phyloP scores from a whole-genome alignment of 768 basidiomycete genomes.

The Xerocomellus chrysenteron region DNA sequence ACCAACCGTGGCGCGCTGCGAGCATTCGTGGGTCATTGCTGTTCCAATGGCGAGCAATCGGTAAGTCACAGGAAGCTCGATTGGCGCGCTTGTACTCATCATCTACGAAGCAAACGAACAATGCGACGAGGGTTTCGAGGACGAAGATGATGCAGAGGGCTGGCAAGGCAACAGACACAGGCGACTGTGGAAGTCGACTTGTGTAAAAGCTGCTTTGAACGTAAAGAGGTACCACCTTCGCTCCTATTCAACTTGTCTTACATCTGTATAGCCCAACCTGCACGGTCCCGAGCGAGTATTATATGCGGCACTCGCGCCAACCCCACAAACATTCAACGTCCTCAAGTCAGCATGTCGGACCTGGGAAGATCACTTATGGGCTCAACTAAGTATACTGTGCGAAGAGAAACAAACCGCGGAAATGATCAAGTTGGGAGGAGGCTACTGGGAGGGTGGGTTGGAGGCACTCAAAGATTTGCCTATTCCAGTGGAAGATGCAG shows the following conservation, averaged over 20 bases:
- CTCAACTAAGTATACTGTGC: constrained; percentile 74
- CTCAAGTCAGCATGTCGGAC: constrained; percentile 76
- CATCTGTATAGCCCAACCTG: constrained; percentile 46
- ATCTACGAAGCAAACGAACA: constrained; percentile 45
- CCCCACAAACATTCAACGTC: constrained; percentile 58
- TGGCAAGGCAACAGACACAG: constrained; percentile 78
- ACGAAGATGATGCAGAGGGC: constrained; percentile 41
- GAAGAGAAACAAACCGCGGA: constrained; percentile 77
- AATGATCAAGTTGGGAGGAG: constrained; percentile 59
- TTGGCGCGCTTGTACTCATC: constrained; percentile 31
- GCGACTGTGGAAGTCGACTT: constrained; percentile 85
- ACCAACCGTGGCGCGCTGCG: constrained; percentile 92
- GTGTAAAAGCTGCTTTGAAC: constrained; percentile 74
- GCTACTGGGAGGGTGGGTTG: constrained; percentile 78
- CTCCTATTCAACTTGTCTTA: constrained; percentile 4
- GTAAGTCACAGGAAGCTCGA: constrained; percentile 39
- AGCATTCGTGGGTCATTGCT: constrained; percentile 80
- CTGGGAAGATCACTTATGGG: constrained; percentile 98
- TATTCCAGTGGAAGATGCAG: constrained; percentile 25
- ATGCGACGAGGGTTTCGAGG: constrained; percentile 47
- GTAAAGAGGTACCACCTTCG: constrained; percentile 35
- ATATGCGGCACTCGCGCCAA: constrained; percentile 83
- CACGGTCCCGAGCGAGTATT: constrained; percentile 77
- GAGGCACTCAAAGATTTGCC: constrained; percentile 43
- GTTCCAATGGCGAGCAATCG: constrained; percentile 73